Conservation (phyloP, 108 stramenopile species). For the Epithemia pelagica region DNA sequence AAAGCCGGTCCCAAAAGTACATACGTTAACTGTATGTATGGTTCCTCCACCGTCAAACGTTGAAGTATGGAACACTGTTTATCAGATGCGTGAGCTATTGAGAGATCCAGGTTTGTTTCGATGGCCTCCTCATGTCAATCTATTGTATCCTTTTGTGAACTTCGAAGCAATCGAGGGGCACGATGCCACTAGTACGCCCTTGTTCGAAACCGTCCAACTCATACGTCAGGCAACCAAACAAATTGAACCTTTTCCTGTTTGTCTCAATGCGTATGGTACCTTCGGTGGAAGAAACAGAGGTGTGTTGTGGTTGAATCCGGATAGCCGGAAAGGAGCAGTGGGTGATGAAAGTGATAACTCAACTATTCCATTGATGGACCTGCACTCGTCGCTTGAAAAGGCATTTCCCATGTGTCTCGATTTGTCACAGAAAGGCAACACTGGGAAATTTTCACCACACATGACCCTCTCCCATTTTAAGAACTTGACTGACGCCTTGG, state of each 20-base stretch:
- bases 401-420: slow-evolving; percentile 62
- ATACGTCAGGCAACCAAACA: slow-evolving; percentile 29
- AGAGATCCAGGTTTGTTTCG: slow-evolving; percentile 71
- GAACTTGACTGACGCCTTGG: slow-evolving; percentile 38
- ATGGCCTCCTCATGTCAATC: slow-evolving; percentile 81
- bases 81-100: slow-evolving; percentile 38
- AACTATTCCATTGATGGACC: background rate
- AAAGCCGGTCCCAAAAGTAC: slow-evolving; percentile 14
- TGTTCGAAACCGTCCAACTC: slow-evolving; percentile 14
- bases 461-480: slow-evolving; percentile 74
- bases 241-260: slow-evolving; percentile 48
- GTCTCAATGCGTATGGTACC: slow-evolving; percentile 49
- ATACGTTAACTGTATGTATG: slow-evolving; percentile 55
- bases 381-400: slow-evolving; percentile 43
- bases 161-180: background rate
- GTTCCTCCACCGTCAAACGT: slow-evolving; percentile 55
- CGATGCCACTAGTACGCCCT: background rate
- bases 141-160: slow-evolving; percentile 67
- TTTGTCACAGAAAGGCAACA: slow-evolving; percentile 23
- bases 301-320: slow-evolving; percentile 69
- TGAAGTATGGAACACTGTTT: slow-evolving; percentile 47
- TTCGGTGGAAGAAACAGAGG: slow-evolving; percentile 68
- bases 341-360: slow-evolving; percentile 21
- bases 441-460: slow-evolving; percentile 54
- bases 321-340: background rate